Percentiles rank a stretch among this genome's conserved stretches.
Conservation (phyloP, 1,139 yeast genomes). For the Arxiozyma slooffiae region DNA sequence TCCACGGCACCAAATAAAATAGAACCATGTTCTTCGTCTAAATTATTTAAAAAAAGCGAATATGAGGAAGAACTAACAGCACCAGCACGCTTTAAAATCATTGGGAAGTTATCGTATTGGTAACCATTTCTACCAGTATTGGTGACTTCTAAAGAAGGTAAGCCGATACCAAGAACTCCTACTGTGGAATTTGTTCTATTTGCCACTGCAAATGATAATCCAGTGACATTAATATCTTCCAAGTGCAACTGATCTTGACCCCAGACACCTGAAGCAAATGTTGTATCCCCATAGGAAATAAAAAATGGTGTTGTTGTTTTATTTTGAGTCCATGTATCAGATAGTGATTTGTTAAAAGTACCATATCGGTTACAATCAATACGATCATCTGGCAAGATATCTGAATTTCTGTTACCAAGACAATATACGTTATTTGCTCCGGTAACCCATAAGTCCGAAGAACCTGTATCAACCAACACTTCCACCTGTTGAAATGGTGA, state of each 20-base stretch:
- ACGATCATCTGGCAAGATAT: constrained; percentile 9
- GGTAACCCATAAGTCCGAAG: constrained; percentile 62
- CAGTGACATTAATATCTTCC: constrained; percentile 34
- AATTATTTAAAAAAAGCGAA: constrained; percentile 42
- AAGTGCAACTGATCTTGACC: constrained; percentile 41
- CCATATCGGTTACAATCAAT: constrained; percentile 31
- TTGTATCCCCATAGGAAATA: constrained; percentile 52
- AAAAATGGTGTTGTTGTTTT: constrained; percentile 32
- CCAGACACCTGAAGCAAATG: constrained; percentile 53
- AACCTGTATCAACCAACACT: constrained; percentile 61
- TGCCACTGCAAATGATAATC: constrained; percentile 51
- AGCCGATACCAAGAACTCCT: constrained; percentile 57
- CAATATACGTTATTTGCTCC: constrained; percentile 23
- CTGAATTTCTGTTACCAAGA: not conserved
- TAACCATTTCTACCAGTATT: constrained; percentile 23
- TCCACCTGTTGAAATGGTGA: constrained; percentile 43
- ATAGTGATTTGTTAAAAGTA: constrained; percentile 39
- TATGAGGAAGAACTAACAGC: constrained; percentile 45
- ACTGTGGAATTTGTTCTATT: constrained; percentile 42
- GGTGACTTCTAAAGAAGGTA: constrained; percentile 42
- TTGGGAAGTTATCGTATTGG: constrained; percentile 41
- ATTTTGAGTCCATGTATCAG: constrained; percentile 40
- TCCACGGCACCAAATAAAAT: constrained; percentile 54
- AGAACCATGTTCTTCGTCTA: constrained; percentile 36
- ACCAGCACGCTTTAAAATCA: constrained; percentile 44